Evolutionary conservation across 2,329 filamentous ascomycete genomes (phyloP).

Genomic region (Xylaria digitata): DNA sequence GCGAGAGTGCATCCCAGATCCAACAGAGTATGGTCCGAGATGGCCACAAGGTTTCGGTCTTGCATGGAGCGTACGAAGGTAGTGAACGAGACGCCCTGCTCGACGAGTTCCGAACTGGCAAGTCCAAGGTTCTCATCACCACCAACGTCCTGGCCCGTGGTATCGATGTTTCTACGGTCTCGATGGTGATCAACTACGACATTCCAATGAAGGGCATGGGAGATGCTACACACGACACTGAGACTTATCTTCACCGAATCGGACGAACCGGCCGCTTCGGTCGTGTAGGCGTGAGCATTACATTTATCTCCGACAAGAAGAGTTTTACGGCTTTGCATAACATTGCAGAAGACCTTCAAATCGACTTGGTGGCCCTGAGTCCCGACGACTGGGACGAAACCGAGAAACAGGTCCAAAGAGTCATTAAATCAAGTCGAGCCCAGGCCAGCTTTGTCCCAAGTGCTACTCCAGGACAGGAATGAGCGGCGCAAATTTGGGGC

Average conservation of each 20-base stretch:
- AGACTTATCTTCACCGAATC: conserved; percentile 98
- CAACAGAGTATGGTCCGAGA: conserved; percentile 86
- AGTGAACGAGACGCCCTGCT: conserved; percentile 84
- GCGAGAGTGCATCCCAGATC: conserved; percentile 86
- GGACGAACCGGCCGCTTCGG: conserved; percentile 97
- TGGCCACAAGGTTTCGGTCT: conserved; percentile 89
- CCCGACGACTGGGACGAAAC: conserved; percentile 92
- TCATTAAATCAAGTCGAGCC: conserved; percentile 78
- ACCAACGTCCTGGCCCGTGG: conserved; percentile 97
- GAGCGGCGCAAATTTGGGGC: background rate
- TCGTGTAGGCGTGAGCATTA: conserved; percentile 94
- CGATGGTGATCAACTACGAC: conserved; percentile 98
- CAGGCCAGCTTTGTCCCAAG: conserved; percentile 64
- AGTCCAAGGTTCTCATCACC: conserved; percentile 95
- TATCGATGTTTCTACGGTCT: conserved; percentile 91
- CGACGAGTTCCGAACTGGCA: conserved; percentile 84
- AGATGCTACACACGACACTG: conserved; percentile 86
- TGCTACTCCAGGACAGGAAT: conserved; percentile 30
- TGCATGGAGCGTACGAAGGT: conserved; percentile 90
- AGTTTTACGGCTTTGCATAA: conserved; percentile 82
- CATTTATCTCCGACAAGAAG: conserved; percentile 87
- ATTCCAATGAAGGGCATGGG: conserved; percentile 80
- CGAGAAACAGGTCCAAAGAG: conserved; percentile 82
- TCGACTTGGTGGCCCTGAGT: conserved; percentile 83
- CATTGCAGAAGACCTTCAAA: conserved; percentile 85